Evolutionary conservation across 768 basidiomycete genomes (phyloP), one percentile per base, ranked within the genome.

Genomic region (Hericium rajendrae): DNA sequence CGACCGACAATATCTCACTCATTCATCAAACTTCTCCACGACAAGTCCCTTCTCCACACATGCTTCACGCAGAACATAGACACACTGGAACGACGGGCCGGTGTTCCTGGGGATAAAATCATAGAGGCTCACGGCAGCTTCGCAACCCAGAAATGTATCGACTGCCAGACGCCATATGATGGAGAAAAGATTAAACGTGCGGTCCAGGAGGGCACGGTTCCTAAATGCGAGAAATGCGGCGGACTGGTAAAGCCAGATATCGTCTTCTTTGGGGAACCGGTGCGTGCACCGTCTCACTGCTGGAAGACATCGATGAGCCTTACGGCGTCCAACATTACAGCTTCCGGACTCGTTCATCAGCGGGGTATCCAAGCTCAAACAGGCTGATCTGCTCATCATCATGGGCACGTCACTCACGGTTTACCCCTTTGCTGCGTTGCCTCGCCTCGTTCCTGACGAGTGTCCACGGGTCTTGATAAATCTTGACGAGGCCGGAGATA

Each of bases 121-220:
- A 78, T 98, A 51, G 95, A 98, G 72, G 97, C 97, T 0, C 97
- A 99, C 66, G 97, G 95, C 2, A 94, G 90, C 62, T 99, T 98
- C 63, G 95, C 95, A 0, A 72, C 76, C 1, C 90, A 95, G 55
- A 76, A 82, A 53, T 99, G 97, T 62, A 82, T 97, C 15, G 74
- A 82, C 6, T 99, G 97, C 68, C 60, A 74, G 48, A 65, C 67
- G 2, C 66, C 74, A 0, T 91, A 78, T 60, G 82, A 84, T 41
- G 79, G 78, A 51, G 80, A 78, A 6, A 80, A 82, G 66, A 91
- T 98, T 76, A 81, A 78, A 67, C 69, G 74, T 15, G 75, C 78
- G 5, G 79, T 95, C 37, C 68, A 77, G 57, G 68, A 72, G n/a
- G 83, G 83, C 43, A 69, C 80, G 59, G 82, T 90, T 13, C 84